Evolutionary conservation across 2,329 filamentous ascomycete genomes (phyloP).

Genomic region (Fusarium cyanostomum): DNA sequence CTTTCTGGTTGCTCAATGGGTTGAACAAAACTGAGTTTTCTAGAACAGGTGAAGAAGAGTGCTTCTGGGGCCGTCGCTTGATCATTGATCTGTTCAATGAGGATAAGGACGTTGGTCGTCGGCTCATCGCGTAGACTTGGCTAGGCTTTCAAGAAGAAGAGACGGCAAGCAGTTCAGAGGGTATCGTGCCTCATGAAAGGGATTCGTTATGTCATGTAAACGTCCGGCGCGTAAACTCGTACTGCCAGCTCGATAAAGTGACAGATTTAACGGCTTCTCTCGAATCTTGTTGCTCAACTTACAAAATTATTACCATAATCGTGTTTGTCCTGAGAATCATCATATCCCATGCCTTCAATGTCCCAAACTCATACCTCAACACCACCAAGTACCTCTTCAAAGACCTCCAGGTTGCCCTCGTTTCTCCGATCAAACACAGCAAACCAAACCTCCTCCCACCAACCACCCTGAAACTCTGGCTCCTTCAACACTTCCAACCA

Average conservation of each 20-base stretch:
- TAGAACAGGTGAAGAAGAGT: too few relatives aligned
- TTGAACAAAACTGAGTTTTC: too few relatives aligned
- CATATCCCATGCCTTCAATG: not conserved
- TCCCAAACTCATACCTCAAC: slow-evolving; percentile 40
- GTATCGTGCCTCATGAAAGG: too few relatives aligned
- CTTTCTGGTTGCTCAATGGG: not conserved
- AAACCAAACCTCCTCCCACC: slow-evolving; percentile 72
- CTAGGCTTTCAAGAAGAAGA: too few relatives aligned
- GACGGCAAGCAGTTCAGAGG: too few relatives aligned
- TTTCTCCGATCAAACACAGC: slow-evolving; percentile 62
- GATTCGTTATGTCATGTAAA: not conserved
- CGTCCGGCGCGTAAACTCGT: not conserved
- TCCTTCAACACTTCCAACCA: slow-evolving; percentile 70
- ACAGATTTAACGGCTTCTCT: not conserved
- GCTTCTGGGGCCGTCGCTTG: too few relatives aligned
- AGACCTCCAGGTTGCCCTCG: slow-evolving; percentile 61
- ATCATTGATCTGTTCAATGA: too few relatives aligned
- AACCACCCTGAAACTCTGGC: slow-evolving; percentile 68
- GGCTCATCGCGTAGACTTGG: too few relatives aligned
- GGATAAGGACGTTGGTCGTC: too few relatives aligned
- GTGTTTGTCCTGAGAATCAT: not conserved
- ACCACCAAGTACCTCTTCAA: slow-evolving; percentile 55
- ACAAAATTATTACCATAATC: too few relatives aligned
- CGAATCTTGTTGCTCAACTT: not conserved
- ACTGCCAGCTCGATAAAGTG: not conserved